A percentile compares a stretch with the other conserved stretches of the same genome.
Evolutionary conservation across 2,329 filamentous ascomycete genomes (phyloP).

Genomic region (Fusarium verticillioides): DNA sequence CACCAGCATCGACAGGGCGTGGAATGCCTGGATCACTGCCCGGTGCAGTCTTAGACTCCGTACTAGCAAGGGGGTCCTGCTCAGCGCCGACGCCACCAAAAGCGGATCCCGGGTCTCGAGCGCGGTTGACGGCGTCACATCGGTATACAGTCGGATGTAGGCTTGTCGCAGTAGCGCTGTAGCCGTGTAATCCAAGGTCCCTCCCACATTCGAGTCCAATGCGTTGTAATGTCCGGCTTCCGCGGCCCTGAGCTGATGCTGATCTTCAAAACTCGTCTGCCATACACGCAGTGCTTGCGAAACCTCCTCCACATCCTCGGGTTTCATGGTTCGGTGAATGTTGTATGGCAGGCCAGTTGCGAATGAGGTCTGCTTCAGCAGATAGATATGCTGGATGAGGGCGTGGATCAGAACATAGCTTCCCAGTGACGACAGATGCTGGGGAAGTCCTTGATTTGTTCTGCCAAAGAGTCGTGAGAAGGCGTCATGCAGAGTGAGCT

Average conservation of each 20-base stretch:
- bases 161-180: conserved; percentile 69
- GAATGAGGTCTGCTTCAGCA: conserved; percentile 72
- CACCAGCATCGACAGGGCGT: conserved; percentile 74
- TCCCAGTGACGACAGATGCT: conserved; percentile 68
- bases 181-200: conserved; percentile 74
- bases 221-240: conserved; percentile 59
- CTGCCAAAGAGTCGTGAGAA: conserved; percentile 66
- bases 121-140: conserved; percentile 69
- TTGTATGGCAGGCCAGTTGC: conserved; percentile 61
- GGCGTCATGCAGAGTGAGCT: conserved; percentile 67
- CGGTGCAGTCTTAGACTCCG: conserved; percentile 70
- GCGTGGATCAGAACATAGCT: conserved; percentile 80
- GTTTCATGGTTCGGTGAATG: conserved; percentile 60
- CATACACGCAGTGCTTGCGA: conserved; percentile 66
- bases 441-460: conserved; percentile 58
- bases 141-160: conserved; percentile 73
- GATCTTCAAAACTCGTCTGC: conserved; percentile 68
- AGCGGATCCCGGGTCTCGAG: conserved; percentile 73
- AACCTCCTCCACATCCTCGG: conserved; percentile 67
- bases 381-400: conserved; percentile 76
- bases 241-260: conserved; percentile 61
- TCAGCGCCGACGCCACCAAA: conserved; percentile 70
- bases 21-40: conserved; percentile 74
- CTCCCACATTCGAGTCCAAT: conserved; percentile 64
- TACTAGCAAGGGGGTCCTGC: conserved; percentile 66